A percentile compares a stretch with the other conserved stretches of the same genome.
Evolutionary conservation across 768 basidiomycete genomes (phyloP).

Genomic region (Rhizopogon rudus): DNA sequence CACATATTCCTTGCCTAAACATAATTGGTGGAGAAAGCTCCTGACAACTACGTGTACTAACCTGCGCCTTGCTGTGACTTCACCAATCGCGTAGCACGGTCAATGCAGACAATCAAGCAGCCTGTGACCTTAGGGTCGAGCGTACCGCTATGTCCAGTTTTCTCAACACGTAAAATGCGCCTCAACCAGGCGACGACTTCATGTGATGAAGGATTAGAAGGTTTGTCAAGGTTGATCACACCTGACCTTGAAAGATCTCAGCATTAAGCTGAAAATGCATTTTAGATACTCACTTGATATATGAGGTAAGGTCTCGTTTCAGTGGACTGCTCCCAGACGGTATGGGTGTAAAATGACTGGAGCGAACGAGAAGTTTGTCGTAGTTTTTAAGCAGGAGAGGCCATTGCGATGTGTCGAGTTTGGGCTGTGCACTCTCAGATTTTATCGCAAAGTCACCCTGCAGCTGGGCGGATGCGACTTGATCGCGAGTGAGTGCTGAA

Average conservation of each 20-base stretch:
- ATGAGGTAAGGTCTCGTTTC: slow-evolving; percentile 87
- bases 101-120: slow-evolving; percentile 97
- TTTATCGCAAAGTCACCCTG: slow-evolving; percentile 79
- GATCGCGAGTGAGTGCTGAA: slow-evolving; percentile 48
- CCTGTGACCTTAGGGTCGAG: slow-evolving; percentile 99
- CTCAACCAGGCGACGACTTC: slow-evolving; percentile 99
- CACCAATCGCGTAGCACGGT: slow-evolving; percentile 94
- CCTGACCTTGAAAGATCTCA: slow-evolving; percentile 64
- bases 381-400: slow-evolving; percentile 98
- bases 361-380: slow-evolving; percentile 92
- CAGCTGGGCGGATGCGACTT: slow-evolving; percentile 71
- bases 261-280: background rate
- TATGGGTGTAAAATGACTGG: slow-evolving; percentile 97
- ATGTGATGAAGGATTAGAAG: slow-evolving; percentile 97
- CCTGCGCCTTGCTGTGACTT: slow-evolving; percentile 99
- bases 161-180: slow-evolving; percentile 94
- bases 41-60: slow-evolving; percentile 27
- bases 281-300: slow-evolving; percentile 69
- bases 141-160: slow-evolving; percentile 98
- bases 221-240: slow-evolving; percentile 99
- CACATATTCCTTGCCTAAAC: slow-evolving; percentile 92
- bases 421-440: slow-evolving; percentile 66
- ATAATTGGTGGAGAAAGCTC: slow-evolving; percentile 2
- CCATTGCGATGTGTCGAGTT: slow-evolving; percentile 95
- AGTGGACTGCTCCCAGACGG: slow-evolving; percentile 90